A percentile compares a stretch with the other conserved stretches of the same genome.
Conservation (phyloP, 306 rosid species). For the Astragalus glycyphyllos region DNA sequence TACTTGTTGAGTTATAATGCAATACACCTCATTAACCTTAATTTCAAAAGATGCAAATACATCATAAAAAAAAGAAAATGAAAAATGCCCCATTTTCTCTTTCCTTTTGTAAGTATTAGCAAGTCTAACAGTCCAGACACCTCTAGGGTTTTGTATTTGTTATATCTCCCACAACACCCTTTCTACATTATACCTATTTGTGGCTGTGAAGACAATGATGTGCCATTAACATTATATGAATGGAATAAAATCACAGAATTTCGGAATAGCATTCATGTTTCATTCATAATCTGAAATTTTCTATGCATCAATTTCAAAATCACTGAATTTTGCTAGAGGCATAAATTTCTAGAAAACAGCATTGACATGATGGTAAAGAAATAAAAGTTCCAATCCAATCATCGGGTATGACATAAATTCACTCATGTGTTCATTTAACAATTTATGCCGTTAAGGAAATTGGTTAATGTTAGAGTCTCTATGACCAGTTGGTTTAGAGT, state of each 20-base stretch:
- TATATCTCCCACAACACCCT: too few relatives aligned
- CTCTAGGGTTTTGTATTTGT: too few relatives aligned
- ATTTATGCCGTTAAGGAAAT: neutral
- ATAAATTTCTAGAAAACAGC: slow-evolving; percentile 20
- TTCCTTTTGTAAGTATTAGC: too few relatives aligned
- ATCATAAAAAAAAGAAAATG: neutral
- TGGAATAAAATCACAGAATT: too few relatives aligned
- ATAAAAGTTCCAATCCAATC: slow-evolving; percentile 35
- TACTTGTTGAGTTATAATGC: slow-evolving; percentile 4
- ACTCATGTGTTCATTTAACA: neutral
- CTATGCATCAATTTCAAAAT: slow-evolving; percentile 18
- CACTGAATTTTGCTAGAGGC: slow-evolving; percentile 20
- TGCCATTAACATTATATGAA: neutral
- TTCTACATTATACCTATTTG: too few relatives aligned
- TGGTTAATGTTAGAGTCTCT: neutral
- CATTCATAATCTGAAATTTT: slow-evolving; percentile 26
- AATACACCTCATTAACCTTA: neutral
- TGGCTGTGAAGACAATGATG: too few relatives aligned
- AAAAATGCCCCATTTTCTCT: neutral
- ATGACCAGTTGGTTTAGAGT: slow-evolving; percentile 19
- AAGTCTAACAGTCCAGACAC: too few relatives aligned
- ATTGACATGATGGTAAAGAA: slow-evolving; percentile 31
- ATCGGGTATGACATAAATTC: neutral
- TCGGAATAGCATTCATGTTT: slow-evolving; percentile 24
- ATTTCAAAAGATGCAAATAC: neutral